Percentiles rank a stretch among this genome's conserved stretches.
phyloP scores from a whole-genome alignment of 805 yeast genomes.

The Yamadazyma philogaea region DNA sequence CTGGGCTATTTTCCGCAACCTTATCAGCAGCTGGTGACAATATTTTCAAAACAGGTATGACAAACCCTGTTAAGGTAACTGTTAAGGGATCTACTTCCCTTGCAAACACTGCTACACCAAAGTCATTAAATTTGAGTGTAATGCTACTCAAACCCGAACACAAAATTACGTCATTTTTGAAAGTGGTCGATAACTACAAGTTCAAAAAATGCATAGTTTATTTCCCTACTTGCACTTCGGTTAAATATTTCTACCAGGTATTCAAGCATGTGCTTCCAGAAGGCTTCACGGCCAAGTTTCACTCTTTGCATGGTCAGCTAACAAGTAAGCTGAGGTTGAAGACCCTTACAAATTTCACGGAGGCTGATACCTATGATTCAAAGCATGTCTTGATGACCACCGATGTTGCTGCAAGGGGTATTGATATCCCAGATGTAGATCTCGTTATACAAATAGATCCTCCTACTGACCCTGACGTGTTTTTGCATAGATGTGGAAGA shows the following conservation, averaged over 20 bases:
- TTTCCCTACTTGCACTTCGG: conserved; percentile 86
- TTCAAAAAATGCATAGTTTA: conserved; percentile 85
- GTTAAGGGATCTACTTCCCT: conserved; percentile 53
- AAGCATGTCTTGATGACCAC: conserved; percentile 79
- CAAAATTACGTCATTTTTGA: conserved; percentile 59
- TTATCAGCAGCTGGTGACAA: conserved; percentile 75
- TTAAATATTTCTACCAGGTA: conserved; percentile 67
- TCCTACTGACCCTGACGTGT: conserved; percentile 88
- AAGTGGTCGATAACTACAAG: conserved; percentile 49
- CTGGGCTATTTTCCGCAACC: conserved; percentile 94
- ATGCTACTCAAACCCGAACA: conserved; percentile 53
- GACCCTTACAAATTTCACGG: conserved; percentile 62
- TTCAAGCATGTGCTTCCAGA: conserved; percentile 40
- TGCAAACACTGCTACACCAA: conserved; percentile 49
- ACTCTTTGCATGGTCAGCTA: conserved; percentile 87
- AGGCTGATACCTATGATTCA: conserved; percentile 33
- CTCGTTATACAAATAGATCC: conserved; percentile 92
- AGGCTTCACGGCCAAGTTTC: conserved; percentile 41
- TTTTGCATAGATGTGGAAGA: conserved; percentile 91
- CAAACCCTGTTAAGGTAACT: conserved; percentile 85
- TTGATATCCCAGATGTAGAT: conserved; percentile 94
- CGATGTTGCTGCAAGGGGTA: conserved; percentile 97
- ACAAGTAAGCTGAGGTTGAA: conserved; percentile 75
- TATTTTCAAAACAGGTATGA: conserved; percentile 82
- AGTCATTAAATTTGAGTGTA: conserved; percentile 60